Evolutionary conservation across 176 grass and related monocot genomes (phyloP).

Genomic region (Zoysia pacifica): DNA sequence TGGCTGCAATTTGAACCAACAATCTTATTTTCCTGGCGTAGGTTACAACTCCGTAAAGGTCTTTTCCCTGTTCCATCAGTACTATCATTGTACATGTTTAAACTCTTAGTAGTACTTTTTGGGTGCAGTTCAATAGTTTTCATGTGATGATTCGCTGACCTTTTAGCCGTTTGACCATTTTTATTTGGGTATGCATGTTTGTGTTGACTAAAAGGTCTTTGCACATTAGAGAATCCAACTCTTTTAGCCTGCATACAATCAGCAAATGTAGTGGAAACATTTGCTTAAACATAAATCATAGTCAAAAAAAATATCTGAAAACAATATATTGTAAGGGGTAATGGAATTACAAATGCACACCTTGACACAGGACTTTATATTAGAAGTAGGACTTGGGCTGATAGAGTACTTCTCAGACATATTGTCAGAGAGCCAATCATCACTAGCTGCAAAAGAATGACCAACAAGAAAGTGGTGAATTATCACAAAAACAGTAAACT

Average conservation of each 20-base stretch:
- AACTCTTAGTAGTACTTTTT: background rate
- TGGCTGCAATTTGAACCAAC: background rate
- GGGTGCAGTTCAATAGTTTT: background rate
- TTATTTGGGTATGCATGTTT: slow-evolving; percentile 18
- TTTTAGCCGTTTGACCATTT: background rate
- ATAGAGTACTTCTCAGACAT: background rate
- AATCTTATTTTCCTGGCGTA: slow-evolving; percentile 19
- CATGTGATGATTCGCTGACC: background rate
- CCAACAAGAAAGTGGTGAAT: slow-evolving; percentile 12
- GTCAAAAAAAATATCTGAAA: slow-evolving; percentile 16
- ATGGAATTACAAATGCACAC: slow-evolving; percentile 8
- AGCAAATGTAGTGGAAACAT: slow-evolving; percentile 18
- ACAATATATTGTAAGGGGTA: background rate
- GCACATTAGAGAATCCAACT: slow-evolving; percentile 1
- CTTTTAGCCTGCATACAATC: slow-evolving; percentile 33
- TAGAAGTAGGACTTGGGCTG: background rate
- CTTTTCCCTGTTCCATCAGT: background rate
- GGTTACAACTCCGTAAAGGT: slow-evolving; percentile 14
- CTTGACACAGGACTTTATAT: slow-evolving; percentile 25
- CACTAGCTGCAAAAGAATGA: slow-evolving; percentile 31
- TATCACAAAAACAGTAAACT: background rate
- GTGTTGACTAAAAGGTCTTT: background rate
- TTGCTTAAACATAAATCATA: background rate
- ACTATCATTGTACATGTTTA: background rate
- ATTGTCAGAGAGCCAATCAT: background rate